Base-by-base conservation (phyloP, 805 yeast species). In the Starmerella stellata region DNA sequence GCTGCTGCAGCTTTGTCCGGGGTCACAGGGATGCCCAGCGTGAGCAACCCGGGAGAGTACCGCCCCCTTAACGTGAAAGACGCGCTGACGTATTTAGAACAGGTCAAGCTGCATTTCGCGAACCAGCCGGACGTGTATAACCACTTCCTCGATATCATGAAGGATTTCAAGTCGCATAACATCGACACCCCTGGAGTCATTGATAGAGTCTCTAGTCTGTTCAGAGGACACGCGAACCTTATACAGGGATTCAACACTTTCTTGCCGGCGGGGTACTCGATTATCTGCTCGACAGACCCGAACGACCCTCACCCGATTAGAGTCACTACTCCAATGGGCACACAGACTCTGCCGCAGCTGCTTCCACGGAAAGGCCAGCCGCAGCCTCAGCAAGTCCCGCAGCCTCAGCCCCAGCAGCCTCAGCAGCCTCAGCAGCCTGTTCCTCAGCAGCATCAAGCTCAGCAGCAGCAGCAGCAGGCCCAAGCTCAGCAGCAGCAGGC, bases 141-240 rank as follows among this genome's bases (percentile, higher is more conserved):
- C 59, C 83, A 80, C 58, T 90, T 92, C 53, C 67, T 90, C 53
- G 99, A 90, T 56, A 87, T 90, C 47, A 90, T 90, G 99, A 92
- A 92, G 63, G 99, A 92, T 56, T 92, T 90, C 64, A 92, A 92
- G 64, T 77, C 92, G 38, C 95, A 87, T 62, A 73, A 74, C 44
- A 85, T 90, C 51, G 96, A 90, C 57, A 90, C 99, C 0, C 98
- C 96, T 0, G 99, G 96, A 27, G 99, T 90, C 21, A 90, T 90
- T 55, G 95, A 87, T 57, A 68, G 98, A 42, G 98, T 90, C 1
- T 81, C 95, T 0, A 70, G 78, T 1, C 63, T 90, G 40, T 90
- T 90, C 58, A 72, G 85, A 45, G 96, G 95, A 13, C 94, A 83
- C 58, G 94, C 94, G 1, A 73, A 58, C 39, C 66, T 90, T 52